phyloP scores from a whole-genome alignment of 495 filamentous ascomycete species.

The Astrothelium subdiscretum region DNA sequence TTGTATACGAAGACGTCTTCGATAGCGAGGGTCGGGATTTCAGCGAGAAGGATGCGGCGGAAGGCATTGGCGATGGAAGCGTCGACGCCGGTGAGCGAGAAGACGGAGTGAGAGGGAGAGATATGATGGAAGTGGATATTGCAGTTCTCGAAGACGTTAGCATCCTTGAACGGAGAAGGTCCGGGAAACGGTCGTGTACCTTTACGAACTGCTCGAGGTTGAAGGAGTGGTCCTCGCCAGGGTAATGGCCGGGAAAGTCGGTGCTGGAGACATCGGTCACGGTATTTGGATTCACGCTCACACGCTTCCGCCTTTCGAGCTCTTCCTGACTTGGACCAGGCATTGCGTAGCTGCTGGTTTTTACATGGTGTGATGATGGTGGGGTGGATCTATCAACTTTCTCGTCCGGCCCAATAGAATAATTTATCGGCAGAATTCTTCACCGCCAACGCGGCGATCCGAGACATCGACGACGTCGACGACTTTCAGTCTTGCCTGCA shows the following conservation, averaged over 20 bases:
- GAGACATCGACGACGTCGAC: constrained; percentile 2
- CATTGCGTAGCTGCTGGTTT: background rate
- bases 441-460: background rate
- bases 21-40: constrained; percentile 88
- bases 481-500: background rate
- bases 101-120: constrained; percentile 59
- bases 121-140: constrained; percentile 73
- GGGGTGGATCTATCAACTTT: background rate
- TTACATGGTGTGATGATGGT: background rate
- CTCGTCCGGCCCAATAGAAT: background rate
- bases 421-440: background rate
- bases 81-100: constrained; percentile 85
- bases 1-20: constrained; percentile 82
- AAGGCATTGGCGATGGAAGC: constrained; percentile 95
- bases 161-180: too few relatives aligned
- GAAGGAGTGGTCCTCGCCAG: constrained; percentile 85
- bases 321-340: constrained; percentile 14
- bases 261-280: constrained; percentile 78
- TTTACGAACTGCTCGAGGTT: constrained; percentile 60
- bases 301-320: constrained; percentile 44
- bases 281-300: constrained; percentile 77
- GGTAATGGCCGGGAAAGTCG: constrained; percentile 83
- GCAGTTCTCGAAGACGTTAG: constrained; percentile 38
- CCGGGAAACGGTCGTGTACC: constrained; percentile 26
- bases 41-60: constrained; percentile 90